Base-by-base conservation (phyloP, 306 rosid genomes). In the Malus asiatica region DNA sequence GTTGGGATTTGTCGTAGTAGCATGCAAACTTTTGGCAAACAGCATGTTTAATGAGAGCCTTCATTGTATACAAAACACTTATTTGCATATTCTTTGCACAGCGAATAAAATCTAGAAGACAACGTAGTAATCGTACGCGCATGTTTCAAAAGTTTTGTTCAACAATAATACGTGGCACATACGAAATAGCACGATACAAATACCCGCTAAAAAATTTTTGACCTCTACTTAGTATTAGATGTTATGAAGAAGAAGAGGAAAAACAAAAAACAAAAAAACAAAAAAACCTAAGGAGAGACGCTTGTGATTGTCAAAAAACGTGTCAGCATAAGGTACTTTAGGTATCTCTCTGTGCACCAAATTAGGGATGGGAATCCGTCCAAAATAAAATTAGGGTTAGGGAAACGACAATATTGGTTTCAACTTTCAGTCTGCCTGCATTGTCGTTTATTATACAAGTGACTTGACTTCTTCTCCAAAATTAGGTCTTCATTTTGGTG, bases 381-480 rank as follows among this genome's bases (percentile, higher is more conserved):
- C 38, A 27, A 62, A 68, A 14, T 15, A 15, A 69, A 40, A 46
- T 71, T 16, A 53, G 64, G 12, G 32, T 30, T 5, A 14, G 5
- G 30, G 38, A 71, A 27, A 70, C 42, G 42, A 70, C 73, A 70
- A 48, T 15, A 70, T 29, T 27, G 3, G 42, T 18, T 68, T 70
- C 42, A 70, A 70, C 73, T 6, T 27, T 46, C 10, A 25, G 60
- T 42, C 57, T 42, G 57, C 12, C 22, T 29, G 46, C n/a, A 29
- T 64, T 79, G 53, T 72, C 73, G 44, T 44, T 33, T 69, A 14
- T 48, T 61, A 48, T 29, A 5, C 10, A 27, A 29, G 11, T 53
- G 68, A 59, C 51, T 11, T 71, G 20, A 73, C 68, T 6, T 63
- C 46, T 71, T 71, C 61, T 57, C 75, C 85, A 61, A 77, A 61